Evolutionary conservation across 108 stramenopile genomes (phyloP), one percentile per base, ranked within the genome.

Genomic region (Discostella stelligeroides): DNA sequence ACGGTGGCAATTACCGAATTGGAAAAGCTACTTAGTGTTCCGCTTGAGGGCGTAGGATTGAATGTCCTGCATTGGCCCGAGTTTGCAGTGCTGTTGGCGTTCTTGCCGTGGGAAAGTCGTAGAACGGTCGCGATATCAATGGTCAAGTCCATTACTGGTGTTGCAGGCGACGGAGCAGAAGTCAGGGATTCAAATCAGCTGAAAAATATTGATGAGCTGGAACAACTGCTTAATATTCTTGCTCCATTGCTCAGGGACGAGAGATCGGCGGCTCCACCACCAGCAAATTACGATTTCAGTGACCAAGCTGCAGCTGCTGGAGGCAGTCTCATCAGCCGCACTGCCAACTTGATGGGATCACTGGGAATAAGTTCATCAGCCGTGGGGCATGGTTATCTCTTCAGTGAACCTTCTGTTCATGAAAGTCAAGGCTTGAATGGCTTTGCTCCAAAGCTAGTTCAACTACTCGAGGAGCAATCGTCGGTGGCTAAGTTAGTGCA

Each of bases 401-500:
- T 61, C 27, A 60, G 55, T 4, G 70, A 62, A 10, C 50, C 60
- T 25, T 25, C 25, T 41, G 34, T 39, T 5, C 21, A 43, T 38
- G 45, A 39, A 39, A 51, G 21, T 50, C 28, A 66, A 12, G 58
- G 34, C 40, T 60, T 66, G 27, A 48, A 43, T 17, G 75, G 75
- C 48, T 46, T 58, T 46, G 71, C 69, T 17, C 63, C 49, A 46
- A 75, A 78, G 64, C 71, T 63, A 66, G 66, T 46, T 49, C 75
- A 80, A 58, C 48, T 79, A 13, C 75, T 62, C 29, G 85, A 91
- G 70, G 91, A 96, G 45, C 91, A 92, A 66, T 81, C 82, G 4
- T 65, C 96, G 50, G 88, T 98, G n/a, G 95, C 95, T 27, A 92
- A 91, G 43, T 68, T 99, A 7, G 79, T 97, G 28, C 97, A 98